Base-by-base conservation (phyloP, 2,329 filamentous ascomycete genomes). In the Colletotrichum filicis region DNA sequence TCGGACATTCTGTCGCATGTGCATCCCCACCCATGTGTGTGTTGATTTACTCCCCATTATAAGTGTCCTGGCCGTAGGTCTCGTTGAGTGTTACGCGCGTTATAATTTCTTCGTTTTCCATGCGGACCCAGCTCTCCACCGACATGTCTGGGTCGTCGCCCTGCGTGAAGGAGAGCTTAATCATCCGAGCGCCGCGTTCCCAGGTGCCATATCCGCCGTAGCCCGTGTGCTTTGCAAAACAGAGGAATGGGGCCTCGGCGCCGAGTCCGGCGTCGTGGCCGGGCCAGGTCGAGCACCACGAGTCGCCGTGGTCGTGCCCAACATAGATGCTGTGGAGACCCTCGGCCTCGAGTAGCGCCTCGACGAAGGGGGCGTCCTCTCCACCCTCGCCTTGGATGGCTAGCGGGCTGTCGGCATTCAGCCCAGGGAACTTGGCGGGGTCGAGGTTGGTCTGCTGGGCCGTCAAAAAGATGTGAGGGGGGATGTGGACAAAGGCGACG, bases 191-290 rank as follows among this genome's bases (percentile, higher is more conserved):
- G 4, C 92, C 92, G 0, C 92, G 87, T 12, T 87, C 87, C 89
- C 89, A 93, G 56, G 84, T 83, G 0, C 91, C 90, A 76, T 94
- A 94, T 0, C 92, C 92, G 0, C 92, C 92, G 71, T 94, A 94
- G 0, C 92, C 92, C 0, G 90, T 88, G 76, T 92, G 92, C 75
- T 92, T 89, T 6, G 91, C 90, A 77, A 92, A 93, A 75, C 87
- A 88, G 12, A 89, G 77, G 57, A 75, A 75, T 30, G 71, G 74
- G 28, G 85, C 82, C 35, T 85, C 77, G 3, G 85, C 85, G 71
- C 71, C 67, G 68, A 74, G 71, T 42, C 71, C 68, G 24, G 32
- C 53, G 19, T 62, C 68, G 55, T 73, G 66, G 22, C 71, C 71
- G 52, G 76, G 76, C 80, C 78, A 81, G 57, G 75, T 77, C 19